These are phyloP conservation scores for Calendula officinalis DNA, from an alignment of 129 eudicot species.

Conservation along the genomic window DNA sequence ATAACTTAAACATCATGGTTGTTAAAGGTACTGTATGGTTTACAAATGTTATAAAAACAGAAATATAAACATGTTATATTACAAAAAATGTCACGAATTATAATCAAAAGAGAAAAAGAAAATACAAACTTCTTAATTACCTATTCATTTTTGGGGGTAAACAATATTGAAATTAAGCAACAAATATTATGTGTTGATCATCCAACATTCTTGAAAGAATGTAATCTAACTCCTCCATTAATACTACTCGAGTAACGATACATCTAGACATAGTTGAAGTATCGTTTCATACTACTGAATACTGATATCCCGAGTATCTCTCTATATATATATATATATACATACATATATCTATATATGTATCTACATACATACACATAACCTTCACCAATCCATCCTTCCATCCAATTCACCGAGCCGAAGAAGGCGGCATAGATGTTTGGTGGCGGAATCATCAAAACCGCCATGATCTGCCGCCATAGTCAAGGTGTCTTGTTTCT, in stretches of 20 bases:
- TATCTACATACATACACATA: slow-evolving; percentile 11
- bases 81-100: slow-evolving; percentile 1
- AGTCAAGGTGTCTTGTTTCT: slow-evolving; percentile 28
- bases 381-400: slow-evolving; percentile 8
- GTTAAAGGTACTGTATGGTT: too few relatives aligned
- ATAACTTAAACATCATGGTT: neutral
- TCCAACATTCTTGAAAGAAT: slow-evolving; percentile 20
- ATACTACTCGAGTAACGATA: slow-evolving; percentile 8
- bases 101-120: neutral
- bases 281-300: too few relatives aligned
- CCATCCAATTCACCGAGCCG: slow-evolving; percentile 38
- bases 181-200: slow-evolving; percentile 18
- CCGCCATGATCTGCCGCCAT: slow-evolving; percentile 22
- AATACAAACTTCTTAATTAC: slow-evolving; percentile 11
- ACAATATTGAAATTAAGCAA: slow-evolving; percentile 5
- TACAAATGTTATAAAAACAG: neutral
- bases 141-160: slow-evolving; percentile 16
- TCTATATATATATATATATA: too few relatives aligned
- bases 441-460: slow-evolving; percentile 43
- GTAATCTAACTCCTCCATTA: slow-evolving; percentile 24
- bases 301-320: too few relatives aligned
- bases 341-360: too few relatives aligned
- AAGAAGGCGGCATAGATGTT: slow-evolving; percentile 44
- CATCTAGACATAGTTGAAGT: neutral
- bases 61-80: neutral